Base-by-base conservation (phyloP, 2,329 filamentous ascomycete genomes). In the Xylariaceae sp. region DNA sequence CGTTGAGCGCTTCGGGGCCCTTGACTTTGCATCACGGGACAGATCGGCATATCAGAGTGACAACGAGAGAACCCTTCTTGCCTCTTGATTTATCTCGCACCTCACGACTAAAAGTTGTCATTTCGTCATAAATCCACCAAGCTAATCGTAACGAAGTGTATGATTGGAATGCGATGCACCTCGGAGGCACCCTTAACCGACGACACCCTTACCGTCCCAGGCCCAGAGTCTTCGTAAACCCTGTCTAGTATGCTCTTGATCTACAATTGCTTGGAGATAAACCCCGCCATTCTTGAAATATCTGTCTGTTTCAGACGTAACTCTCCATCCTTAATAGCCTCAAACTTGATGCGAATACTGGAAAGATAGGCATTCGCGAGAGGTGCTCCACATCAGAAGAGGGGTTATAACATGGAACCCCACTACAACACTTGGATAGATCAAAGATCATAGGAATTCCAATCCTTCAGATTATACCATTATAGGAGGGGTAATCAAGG, bases 51-150 rank as follows among this genome's bases (percentile, higher is more conserved):
- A 34, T 20, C 12, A 27, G 40, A 27, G 23, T 46, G 19, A 40
- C 42, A 51, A 48, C 45, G 42, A 38, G 45, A 49, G 37, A 40
- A 51, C 49, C 49, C 49, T 51, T 49, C 40, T 43, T 49, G 32
- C 46, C 49, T 46, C n/a, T 43, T 37, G 21, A 48, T 42, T 51
- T 45, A 48, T 46, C 45, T 45, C 48, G 48, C 49, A 45, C 49
- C 42, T 42, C 27, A 37, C 27, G 38, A 22, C 33, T 29, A 29
- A 29, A 29, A 14, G 38, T 37, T 41, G 33, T 29, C 8, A 49
- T 51, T 49, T 41, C 45, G 49, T 51, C 49, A 51, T 51, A 45
- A 17, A 45, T 23, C 48, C 48, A 45, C n/a, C 42, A 37, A 22
- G n/a, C 4, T 22, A 3, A 16, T 14, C 6, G n/a, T 33, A 14